phyloP scores from a whole-genome alignment of 805 yeast genomes.

The Maudiozyma barnettii region DNA sequence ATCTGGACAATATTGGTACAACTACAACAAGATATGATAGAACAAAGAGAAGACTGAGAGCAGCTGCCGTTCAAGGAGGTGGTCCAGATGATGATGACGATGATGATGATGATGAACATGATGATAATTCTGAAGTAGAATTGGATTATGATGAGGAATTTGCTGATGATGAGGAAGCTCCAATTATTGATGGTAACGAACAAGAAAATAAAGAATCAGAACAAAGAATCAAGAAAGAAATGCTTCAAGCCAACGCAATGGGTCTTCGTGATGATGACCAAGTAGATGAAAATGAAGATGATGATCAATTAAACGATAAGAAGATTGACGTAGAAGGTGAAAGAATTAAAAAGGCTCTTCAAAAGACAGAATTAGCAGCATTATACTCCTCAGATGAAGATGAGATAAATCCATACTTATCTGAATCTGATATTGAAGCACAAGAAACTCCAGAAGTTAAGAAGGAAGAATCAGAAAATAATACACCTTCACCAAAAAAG shows the following conservation, averaged over 20 bases:
- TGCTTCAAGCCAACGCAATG: constrained; percentile 73
- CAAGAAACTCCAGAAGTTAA: constrained; percentile 33
- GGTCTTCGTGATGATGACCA: constrained; percentile 50
- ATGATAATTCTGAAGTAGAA: constrained; percentile 81
- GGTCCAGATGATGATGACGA: constrained; percentile 32
- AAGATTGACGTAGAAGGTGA: constrained; percentile 87
- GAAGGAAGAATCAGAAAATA: constrained; percentile 32
- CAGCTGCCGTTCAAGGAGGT: constrained; percentile 36
- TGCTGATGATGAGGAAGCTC: constrained; percentile 98
- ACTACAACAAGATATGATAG: constrained; percentile 43
- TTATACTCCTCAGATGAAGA: constrained; percentile 74
- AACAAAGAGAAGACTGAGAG: constrained; percentile 37
- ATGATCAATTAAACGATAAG: constrained; percentile 64
- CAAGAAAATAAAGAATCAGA: constrained; percentile 90
- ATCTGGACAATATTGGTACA: constrained; percentile 56
- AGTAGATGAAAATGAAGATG: constrained; percentile 53
- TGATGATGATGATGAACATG: constrained; percentile 34
- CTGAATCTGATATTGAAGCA: constrained; percentile 58
- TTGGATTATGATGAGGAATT: constrained; percentile 93
- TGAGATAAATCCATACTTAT: constrained; percentile 74
- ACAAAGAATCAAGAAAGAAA: constrained; percentile 70
- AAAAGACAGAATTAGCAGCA: constrained; percentile 77
- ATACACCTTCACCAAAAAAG: constrained; percentile 21
- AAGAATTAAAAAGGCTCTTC: constrained; percentile 71
- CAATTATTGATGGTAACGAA: constrained; percentile 90